Conservation (phyloP, 257 asterid species). For the Scutellaria galericulata region DNA sequence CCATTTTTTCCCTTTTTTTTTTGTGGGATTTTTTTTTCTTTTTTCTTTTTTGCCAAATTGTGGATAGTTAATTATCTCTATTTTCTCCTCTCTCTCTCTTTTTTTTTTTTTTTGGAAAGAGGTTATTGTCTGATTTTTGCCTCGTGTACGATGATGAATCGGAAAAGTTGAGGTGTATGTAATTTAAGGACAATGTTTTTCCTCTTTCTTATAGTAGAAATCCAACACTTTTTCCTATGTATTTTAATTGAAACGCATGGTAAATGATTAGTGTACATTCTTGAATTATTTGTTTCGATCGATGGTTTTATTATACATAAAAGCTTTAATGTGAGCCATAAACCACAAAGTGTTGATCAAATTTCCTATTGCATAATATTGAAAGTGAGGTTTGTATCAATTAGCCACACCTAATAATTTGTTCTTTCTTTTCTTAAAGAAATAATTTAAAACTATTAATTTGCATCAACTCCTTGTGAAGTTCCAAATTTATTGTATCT, state of each 20-base stretch:
- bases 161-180: constrained; percentile 28
- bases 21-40: neutral
- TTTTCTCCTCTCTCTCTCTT: neutral
- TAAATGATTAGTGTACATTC: neutral
- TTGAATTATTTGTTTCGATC: neutral
- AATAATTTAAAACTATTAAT: too few species aligned
- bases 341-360: too few species aligned
- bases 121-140: constrained; percentile 33
- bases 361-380: neutral
- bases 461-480: too few species aligned
- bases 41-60: constrained; percentile 19
- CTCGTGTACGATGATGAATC: constrained; percentile 24
- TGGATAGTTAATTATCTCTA: constrained; percentile 33
- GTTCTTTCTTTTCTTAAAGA: too few species aligned
- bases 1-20: constrained; percentile 21
- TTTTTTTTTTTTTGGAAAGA: constrained; percentile 17
- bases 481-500: too few species aligned
- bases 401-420: too few species aligned
- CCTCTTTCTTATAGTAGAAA: constrained; percentile 10
- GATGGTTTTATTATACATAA: neutral
- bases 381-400: neutral
- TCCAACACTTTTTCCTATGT: neutral
- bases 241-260: neutral
- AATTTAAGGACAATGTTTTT: constrained; percentile 23
- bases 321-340: neutral